Conservation (phyloP, 1,284 basidiomycete genomes). For the Xerocomus nothofagi region DNA sequence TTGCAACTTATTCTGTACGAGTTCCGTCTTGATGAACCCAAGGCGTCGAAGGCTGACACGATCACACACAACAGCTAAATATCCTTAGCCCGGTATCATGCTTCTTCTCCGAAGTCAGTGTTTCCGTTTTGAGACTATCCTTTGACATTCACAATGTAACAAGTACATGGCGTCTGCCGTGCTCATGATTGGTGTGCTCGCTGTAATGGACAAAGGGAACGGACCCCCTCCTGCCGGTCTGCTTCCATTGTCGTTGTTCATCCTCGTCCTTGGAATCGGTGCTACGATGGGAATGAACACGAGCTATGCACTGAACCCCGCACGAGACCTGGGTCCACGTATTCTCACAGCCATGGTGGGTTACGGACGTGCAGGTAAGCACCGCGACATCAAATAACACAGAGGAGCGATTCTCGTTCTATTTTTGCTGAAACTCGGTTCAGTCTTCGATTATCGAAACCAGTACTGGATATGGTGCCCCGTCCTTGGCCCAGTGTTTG, state of each 20-base stretch:
- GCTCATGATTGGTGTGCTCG: constrained; percentile 48
- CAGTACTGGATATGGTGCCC: constrained; percentile 79
- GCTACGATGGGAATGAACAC: constrained; percentile 56
- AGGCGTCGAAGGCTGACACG: constrained; percentile 42
- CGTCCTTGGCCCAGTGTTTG: constrained; percentile 54
- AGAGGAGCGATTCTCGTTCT: background rate
- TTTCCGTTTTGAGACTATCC: constrained; percentile 4
- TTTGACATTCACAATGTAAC: constrained; percentile 29
- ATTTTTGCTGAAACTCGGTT: background rate
- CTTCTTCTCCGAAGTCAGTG: constrained; percentile 54
- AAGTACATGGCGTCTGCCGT: constrained; percentile 53
- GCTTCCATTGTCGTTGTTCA: constrained; percentile 51
- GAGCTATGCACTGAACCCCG: constrained; percentile 57
- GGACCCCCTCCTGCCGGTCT: constrained; percentile 47
- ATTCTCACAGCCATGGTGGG: constrained; percentile 55
- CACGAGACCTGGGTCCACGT: constrained; percentile 59
- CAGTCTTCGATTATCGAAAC: constrained; percentile 45
- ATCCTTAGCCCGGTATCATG: constrained; percentile 40
- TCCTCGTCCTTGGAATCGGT: constrained; percentile 54
- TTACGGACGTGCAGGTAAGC: constrained; percentile 46
- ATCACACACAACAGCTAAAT: constrained; percentile 37
- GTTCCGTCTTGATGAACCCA: background rate
- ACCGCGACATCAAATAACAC: background rate
- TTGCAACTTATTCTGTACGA: constrained; percentile 66
- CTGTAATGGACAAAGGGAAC: constrained; percentile 46